Base-by-base conservation (phyloP, 805 yeast species). In the Candida railenensis region DNA sequence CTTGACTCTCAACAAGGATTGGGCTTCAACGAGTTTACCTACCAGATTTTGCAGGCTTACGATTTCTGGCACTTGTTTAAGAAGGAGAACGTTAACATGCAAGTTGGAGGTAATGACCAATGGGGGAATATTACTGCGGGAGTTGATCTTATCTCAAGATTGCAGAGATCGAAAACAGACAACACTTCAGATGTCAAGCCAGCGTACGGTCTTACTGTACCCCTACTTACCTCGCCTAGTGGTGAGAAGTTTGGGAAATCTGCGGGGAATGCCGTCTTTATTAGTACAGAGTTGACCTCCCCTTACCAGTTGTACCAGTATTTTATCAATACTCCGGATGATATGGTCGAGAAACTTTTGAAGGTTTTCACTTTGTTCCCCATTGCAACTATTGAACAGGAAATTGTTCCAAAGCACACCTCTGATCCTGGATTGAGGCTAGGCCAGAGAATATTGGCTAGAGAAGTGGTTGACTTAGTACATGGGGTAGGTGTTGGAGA, bases 111-210 rank as follows among this genome's bases (percentile, higher is more conserved):
- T 4, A 90, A 87, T 60, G 99, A 94, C 62, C 99, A 94, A 66
- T 94, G 97, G 90, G 99, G 99, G 1, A 94, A 94, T 58, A 94
- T 94, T 48, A 89, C 96, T 1, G 97, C 98, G 0, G 99, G 99
- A 0, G 79, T 88, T 34, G 99, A 94, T 57, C 73, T 94, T 48
- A 89, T 91, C 34, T 73, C 85, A 1, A 71, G 96, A 51, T 61
- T 87, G 54, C 55, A 63, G 50, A 54, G 54, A 45, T 21, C 33
- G 4, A 41, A 41, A 12, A 33, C 22, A 15, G 34, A 39, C 12
- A 43, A 34, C 18, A 15, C 25, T 16, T 51, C 37, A 50, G 45
- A 48, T 7, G 40, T 43, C 48, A 50, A 58, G 7, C 57, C 60
- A 12, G 76, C 80, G 2, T 87, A 68, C 62, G 98, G 97, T 0